phyloP scores from a whole-genome alignment of 345 rosid species.

The Populus tremula region DNA sequence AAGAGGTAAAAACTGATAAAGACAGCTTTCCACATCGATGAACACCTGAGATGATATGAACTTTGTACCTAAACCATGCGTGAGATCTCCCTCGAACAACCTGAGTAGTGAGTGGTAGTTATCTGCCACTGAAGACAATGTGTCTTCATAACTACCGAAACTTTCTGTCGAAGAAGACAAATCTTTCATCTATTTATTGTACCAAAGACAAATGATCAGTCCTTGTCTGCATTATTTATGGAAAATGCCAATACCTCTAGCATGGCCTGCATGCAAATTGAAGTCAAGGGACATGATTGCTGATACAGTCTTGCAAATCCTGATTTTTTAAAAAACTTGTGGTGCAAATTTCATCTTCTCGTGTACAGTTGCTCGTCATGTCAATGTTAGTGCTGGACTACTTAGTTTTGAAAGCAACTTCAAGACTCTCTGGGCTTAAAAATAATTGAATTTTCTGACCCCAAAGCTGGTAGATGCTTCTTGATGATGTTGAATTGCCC shows the following conservation, averaged over 20 bases:
- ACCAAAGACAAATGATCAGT: not conserved
- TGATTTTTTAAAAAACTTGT: not conserved
- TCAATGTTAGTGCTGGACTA: too few relatives aligned
- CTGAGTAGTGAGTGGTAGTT: not conserved
- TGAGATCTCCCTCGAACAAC: not conserved
- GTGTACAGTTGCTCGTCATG: too few relatives aligned
- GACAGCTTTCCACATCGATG: not conserved
- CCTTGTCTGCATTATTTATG: constrained; percentile 12
- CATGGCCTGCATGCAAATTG: not conserved
- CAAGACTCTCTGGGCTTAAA: not conserved
- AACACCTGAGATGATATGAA: not conserved
- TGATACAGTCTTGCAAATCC: not conserved
- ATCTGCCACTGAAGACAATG: constrained; percentile 5
- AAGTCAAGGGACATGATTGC: not conserved
- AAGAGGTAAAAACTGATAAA: not conserved
- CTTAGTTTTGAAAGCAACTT: not conserved
- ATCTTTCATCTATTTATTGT: not conserved
- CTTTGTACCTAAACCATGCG: constrained; percentile 6
- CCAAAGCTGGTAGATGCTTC: not conserved
- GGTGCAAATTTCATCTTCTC: not conserved
- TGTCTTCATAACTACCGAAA: constrained; percentile 22
- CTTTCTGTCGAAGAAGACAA: constrained; percentile 11
- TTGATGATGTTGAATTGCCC: not conserved
- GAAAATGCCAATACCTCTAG: not conserved
- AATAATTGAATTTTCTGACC: not conserved